Conservation (phyloP, 2,329 filamentous ascomycete genomes). For the Ascochyta pisi region DNA sequence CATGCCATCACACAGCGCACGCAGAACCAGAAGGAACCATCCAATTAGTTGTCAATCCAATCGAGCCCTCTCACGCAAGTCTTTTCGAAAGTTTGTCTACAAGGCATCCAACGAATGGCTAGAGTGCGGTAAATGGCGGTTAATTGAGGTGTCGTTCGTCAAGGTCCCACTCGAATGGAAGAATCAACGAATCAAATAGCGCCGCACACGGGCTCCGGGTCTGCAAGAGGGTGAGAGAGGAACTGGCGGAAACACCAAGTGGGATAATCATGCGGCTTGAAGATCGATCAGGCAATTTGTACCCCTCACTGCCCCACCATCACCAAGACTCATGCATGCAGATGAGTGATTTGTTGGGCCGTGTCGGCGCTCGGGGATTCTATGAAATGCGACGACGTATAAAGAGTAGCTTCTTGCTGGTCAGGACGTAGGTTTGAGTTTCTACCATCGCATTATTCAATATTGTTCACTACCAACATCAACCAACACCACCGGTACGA, state of each 20-base stretch:
- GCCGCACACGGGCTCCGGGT: not conserved
- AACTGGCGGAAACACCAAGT: not conserved
- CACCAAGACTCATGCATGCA: not conserved
- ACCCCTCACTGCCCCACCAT: slow-evolving; percentile 17
- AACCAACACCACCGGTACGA: slow-evolving; percentile 12
- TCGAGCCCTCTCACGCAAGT: not conserved
- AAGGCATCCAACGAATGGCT: not conserved
- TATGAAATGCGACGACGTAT: not conserved
- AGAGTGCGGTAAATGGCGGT: slow-evolving; percentile 10
- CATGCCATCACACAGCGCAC: not conserved
- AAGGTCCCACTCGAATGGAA: not conserved
- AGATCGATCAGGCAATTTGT: not conserved
- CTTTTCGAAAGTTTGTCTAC: not conserved
- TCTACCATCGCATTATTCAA: not conserved
- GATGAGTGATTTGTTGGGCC: slow-evolving; percentile 14
- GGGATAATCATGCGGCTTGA: slow-evolving; percentile 5
- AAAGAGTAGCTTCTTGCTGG: not conserved
- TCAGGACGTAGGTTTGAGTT: not conserved
- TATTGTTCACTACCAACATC: not conserved
- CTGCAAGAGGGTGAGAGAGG: not conserved
- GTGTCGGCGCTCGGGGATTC: not conserved
- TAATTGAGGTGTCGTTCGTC: slow-evolving; percentile 5
- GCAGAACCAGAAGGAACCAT: not conserved
- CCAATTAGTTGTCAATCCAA: not conserved
- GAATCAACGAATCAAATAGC: not conserved